Percentiles rank a stretch among this genome's conserved stretches.
Evolutionary conservation across 192 early-diverging fungal genomes (phyloP).

Genomic region (Coemansia sp.): DNA sequence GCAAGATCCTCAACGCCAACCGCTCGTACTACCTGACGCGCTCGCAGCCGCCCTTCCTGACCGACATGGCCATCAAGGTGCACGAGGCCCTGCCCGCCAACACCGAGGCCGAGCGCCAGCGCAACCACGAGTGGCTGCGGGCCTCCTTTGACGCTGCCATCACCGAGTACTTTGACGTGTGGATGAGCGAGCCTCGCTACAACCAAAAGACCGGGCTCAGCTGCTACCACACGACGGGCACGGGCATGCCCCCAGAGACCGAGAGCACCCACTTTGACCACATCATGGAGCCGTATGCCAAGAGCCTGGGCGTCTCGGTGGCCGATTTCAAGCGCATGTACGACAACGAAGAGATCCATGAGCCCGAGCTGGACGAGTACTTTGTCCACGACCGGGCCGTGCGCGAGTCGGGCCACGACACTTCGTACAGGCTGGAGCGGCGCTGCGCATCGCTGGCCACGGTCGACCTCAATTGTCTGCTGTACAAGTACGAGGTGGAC

Average conservation of each 20-base stretch:
- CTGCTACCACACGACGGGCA: constrained; percentile 81
- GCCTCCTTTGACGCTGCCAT: constrained; percentile 65
- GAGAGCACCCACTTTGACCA: constrained; percentile 89
- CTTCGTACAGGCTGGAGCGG: constrained; percentile 88
- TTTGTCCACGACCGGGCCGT: constrained; percentile 98
- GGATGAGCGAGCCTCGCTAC: constrained; percentile 76
- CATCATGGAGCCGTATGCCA: constrained; percentile 75
- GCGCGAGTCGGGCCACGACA: constrained; percentile 96
- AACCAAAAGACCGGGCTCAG: constrained; percentile 71
- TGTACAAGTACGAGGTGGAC: constrained; percentile 97
- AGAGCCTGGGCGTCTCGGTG: constrained; percentile 56
- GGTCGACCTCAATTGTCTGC: constrained; percentile 84
- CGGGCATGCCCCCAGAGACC: constrained; percentile 97
- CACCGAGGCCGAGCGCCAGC: constrained; percentile 16
- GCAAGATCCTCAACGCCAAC: constrained; percentile 98
- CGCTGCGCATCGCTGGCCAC: constrained; percentile 88
- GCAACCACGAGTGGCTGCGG: constrained; percentile 70
- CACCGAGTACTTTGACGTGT: constrained; percentile 89
- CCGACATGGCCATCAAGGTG: constrained; percentile 90
- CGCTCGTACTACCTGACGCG: constrained; percentile 94
- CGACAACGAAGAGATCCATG: constrained; percentile 56
- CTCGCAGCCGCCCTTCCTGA: constrained; percentile 97
- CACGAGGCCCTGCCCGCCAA: constrained; percentile 54
- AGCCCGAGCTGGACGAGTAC: constrained; percentile 86
- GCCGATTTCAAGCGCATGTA: constrained; percentile 73